Base-by-base conservation (phyloP, 2,329 filamentous ascomycete species). In the Diaporthe batatas region DNA sequence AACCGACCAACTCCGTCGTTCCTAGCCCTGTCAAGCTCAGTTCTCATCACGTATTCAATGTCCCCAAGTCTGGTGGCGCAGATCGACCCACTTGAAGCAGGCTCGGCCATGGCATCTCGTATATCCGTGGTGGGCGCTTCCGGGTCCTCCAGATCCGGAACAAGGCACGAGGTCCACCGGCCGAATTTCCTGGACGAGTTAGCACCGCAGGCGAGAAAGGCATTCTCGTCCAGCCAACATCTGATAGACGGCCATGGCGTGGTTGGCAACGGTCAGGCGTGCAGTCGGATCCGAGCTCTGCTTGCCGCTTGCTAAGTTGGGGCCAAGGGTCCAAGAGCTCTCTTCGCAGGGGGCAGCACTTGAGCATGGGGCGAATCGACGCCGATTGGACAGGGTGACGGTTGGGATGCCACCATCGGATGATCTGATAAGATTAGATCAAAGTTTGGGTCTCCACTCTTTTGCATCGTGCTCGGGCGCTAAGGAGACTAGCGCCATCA, bases 351-450 rank as follows among this genome's bases (percentile, higher is more conserved):
- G 25, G 53, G 7, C 2, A 29, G 29, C 29, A 29, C 5, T 29
- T 5, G 29, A 25, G 32, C 49, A 21, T 44, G 7, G 53, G 49
- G 59, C 72, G 72, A 71, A 73, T 53, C 23, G 57, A 36, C 53
- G 44, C 72, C 72, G 72, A 73, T 68, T 73, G 72, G 72, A 21
- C 29, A 23, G 25, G 4, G 7, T 25, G 3, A 57, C 16, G 16
- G 34, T 21, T 39, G 57, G 39, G 25, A 23, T 47, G 23, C 47
- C 29, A 49, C 51, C 44, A 21, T 32, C 29, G 53, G 55, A 74
- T 64, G 72, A 74, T 74, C 72, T 74, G 70, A 74, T 74, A 62
- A 72, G 69, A 74, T 74, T 55, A 64, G 64, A 65, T 67, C 59
- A 65, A 36, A 36, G 59, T 49, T 65, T 23, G 18, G 21, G 44